These are phyloP conservation scores for Sporobolomyces pararoseus DNA, from an alignment of 768 basidiomycete species.

Conservation along the genomic window DNA sequence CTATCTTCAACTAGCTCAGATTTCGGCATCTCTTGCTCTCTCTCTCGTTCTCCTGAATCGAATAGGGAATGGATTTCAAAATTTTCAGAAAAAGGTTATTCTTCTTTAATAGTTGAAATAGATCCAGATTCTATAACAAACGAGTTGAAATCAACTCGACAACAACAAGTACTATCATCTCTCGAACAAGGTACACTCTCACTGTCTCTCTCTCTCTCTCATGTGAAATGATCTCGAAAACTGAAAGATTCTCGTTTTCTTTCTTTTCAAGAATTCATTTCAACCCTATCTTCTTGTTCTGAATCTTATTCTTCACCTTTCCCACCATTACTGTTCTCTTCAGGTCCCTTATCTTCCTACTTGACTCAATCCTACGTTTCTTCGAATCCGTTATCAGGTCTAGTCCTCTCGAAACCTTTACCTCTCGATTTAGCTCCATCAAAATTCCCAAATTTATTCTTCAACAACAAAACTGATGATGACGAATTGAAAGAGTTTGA, in stretches of 20 bases:
- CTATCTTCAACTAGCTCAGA: no score
- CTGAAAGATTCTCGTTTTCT: neutral
- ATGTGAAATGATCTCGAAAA: neutral
- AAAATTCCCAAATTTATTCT: conserved; percentile 47
- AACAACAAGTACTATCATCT: neutral
- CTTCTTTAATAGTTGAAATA: conserved; percentile 34
- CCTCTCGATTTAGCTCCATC: conserved; percentile 51
- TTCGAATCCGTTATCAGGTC: conserved; percentile 61
- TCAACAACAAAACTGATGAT: no score
- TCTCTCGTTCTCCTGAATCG: no score
- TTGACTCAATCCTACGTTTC: conserved; percentile 67
- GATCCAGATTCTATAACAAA: neutral
- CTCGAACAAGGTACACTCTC: conserved; percentile 33
- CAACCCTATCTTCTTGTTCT: conserved; percentile 53
- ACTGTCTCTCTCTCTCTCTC: neutral
- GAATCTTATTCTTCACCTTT: conserved; percentile 54
- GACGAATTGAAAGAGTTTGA: conserved; percentile 58
- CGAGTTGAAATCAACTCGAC: no score
- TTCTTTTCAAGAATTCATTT: conserved; percentile 47
- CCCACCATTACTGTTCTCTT: conserved; percentile 60
- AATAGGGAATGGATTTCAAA: conserved; percentile 17
- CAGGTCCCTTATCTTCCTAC: conserved; percentile 55
- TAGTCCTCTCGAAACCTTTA: conserved; percentile 60
- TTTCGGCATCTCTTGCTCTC: conserved; percentile 18
- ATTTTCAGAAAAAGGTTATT: conserved; percentile 31